These are phyloP conservation scores for Artemisia argyi DNA, from an alignment of 129 eudicot genomes.

Conservation along the genomic window DNA sequence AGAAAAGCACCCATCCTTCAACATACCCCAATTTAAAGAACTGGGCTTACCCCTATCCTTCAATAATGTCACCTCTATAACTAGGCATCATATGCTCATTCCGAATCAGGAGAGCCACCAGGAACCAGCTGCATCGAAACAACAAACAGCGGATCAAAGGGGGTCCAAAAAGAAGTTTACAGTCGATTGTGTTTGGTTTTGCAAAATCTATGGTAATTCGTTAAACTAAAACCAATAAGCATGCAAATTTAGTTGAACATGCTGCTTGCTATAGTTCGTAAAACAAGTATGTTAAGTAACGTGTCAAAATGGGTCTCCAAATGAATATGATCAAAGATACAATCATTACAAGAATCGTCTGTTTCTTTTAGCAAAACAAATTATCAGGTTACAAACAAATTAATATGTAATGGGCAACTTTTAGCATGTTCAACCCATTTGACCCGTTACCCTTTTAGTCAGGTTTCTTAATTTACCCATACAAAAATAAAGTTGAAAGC, in stretches of 20 bases:
- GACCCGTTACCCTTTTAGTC: not conserved
- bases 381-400: no score
- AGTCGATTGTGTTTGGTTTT: not conserved
- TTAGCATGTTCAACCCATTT: not conserved
- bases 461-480: no score
- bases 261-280: not conserved
- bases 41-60: not conserved
- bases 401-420: not conserved
- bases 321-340: no score
- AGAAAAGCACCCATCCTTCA: slow-evolving; percentile 29
- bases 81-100: slow-evolving; percentile 33
- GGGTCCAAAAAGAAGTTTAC: not conserved
- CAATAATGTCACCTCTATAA: slow-evolving; percentile 3
- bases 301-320: not conserved
- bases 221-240: not conserved
- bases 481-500: not conserved
- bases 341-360: no score
- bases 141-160: not conserved
- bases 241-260: not conserved
- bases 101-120: slow-evolving; percentile 72
- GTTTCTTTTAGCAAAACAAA: no score
- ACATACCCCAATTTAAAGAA: slow-evolving; percentile 5
- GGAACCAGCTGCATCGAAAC: slow-evolving; percentile 57
- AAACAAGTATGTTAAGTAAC: not conserved
- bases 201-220: not conserved